Evolutionary conservation across 2,329 filamentous ascomycete species (phyloP).

Genomic region (Colletotrichum somersetense): DNA sequence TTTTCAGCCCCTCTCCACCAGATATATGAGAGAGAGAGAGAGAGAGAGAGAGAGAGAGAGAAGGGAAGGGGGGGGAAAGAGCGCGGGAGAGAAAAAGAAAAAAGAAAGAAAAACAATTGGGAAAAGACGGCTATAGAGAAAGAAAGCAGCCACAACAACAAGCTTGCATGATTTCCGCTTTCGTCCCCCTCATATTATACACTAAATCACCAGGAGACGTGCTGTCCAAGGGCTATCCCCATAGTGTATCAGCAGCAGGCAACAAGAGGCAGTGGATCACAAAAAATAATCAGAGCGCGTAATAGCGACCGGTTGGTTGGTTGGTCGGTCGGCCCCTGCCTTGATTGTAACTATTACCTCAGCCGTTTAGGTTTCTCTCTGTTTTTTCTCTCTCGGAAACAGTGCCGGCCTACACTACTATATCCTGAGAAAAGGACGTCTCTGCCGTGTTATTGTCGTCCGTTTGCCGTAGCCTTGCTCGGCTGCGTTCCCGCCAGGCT

Average conservation of each 20-base stretch:
- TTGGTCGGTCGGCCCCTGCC: neutral
- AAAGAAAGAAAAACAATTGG: neutral
- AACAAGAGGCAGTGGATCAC: constrained; percentile 4
- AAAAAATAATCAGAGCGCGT: neutral
- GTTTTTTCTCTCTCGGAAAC: neutral
- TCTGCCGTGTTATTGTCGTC: constrained; percentile 22
- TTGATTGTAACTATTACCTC: constrained; percentile 21
- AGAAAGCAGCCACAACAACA: neutral
- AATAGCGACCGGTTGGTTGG: constrained; percentile 8
- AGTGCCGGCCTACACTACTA: constrained; percentile 4
- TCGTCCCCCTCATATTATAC: constrained; percentile 6
- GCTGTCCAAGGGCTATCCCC: neutral
- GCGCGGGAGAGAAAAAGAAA: neutral
- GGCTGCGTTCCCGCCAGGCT: neutral
- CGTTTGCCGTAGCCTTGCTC: constrained; percentile 7
- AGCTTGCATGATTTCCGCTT: constrained; percentile 4
- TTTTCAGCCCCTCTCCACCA: constrained; percentile 29
- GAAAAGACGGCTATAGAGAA: neutral
- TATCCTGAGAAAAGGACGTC: constrained; percentile 30
- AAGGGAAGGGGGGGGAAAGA: neutral
- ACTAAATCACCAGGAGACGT: constrained; percentile 25
- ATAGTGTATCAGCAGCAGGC: constrained; percentile 6
- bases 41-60: neutral
- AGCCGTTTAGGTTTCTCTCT: neutral
- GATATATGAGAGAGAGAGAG: neutral